phyloP scores from a whole-genome alignment of 2,329 filamentous ascomycete genomes.

The Fusarium coffeatum region DNA sequence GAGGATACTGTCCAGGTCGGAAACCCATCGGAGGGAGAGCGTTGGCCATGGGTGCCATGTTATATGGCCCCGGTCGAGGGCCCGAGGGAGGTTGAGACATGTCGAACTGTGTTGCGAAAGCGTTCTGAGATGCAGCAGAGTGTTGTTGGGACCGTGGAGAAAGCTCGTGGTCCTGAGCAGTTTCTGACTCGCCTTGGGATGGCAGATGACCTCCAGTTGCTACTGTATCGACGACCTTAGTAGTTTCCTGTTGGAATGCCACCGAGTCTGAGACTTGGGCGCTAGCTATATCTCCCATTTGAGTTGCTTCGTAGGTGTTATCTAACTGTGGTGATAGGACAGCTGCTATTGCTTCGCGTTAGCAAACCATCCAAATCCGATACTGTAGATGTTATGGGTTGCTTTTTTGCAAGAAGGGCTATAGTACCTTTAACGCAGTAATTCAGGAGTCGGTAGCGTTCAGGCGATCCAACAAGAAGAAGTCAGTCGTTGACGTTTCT shows the following conservation, averaged over 20 bases:
- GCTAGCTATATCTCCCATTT: slow-evolving; percentile 44
- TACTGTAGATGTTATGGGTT: neutral
- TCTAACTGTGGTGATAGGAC: slow-evolving; percentile 1
- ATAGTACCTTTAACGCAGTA: slow-evolving; percentile 18
- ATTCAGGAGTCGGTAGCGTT: neutral
- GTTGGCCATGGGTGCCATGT: slow-evolving; percentile 60
- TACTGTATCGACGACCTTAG: slow-evolving; percentile 16
- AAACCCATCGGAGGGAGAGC: slow-evolving; percentile 58
- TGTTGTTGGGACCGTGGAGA: slow-evolving; percentile 42
- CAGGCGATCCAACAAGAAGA: neutral
- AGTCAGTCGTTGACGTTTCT: neutral
- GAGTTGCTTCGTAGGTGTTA: slow-evolving; percentile 1
- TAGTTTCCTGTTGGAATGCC: slow-evolving; percentile 14
- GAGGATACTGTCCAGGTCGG: slow-evolving; percentile 53
- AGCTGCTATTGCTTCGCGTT: neutral
- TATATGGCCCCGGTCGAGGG: slow-evolving; percentile 54
- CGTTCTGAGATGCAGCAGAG: slow-evolving; percentile 52
- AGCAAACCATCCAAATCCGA: slow-evolving; percentile 3
- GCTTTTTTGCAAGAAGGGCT: neutral
- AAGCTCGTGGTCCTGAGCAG: slow-evolving; percentile 36
- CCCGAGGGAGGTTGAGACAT: slow-evolving; percentile 50
- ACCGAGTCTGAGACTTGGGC: slow-evolving; percentile 29
- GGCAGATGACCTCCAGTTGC: slow-evolving; percentile 12
- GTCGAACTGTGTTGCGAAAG: slow-evolving; percentile 57
- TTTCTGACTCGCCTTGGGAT: slow-evolving; percentile 19